Evolutionary conservation across 495 filamentous ascomycete genomes (phyloP).

Genomic region (Friedmanniomyces simplex): DNA sequence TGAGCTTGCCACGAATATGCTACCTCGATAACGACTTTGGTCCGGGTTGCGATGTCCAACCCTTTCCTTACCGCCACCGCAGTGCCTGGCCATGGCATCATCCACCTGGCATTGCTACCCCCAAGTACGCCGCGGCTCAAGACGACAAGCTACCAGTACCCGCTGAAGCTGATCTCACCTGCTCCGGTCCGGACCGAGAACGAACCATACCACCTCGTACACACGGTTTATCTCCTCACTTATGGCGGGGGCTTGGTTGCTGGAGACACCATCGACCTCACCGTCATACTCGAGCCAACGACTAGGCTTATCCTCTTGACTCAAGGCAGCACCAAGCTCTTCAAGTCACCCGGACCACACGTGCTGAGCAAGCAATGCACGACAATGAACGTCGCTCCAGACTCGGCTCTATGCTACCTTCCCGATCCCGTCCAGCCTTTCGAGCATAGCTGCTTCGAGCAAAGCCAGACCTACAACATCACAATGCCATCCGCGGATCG

Average conservation of each 20-base stretch:
- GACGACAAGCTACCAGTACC: slow-evolving; percentile 78
- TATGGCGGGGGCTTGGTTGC: slow-evolving; percentile 91
- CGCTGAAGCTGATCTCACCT: slow-evolving; percentile 79
- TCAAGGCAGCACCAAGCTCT: slow-evolving; percentile 93
- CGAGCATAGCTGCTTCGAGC: slow-evolving; percentile 65
- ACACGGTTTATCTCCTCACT: slow-evolving; percentile 74
- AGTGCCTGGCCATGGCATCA: slow-evolving; percentile 63
- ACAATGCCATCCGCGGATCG: slow-evolving; percentile 14
- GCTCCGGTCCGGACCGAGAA: slow-evolving; percentile 25
- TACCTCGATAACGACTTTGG: slow-evolving; percentile 10
- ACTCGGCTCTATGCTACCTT: slow-evolving; percentile 72
- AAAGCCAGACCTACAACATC: slow-evolving; percentile 66
- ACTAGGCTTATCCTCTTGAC: slow-evolving; percentile 77
- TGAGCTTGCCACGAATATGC: slow-evolving; percentile 1
- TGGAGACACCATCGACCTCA: slow-evolving; percentile 68
- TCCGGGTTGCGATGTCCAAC: slow-evolving; percentile 29
- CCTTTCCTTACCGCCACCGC: slow-evolving; percentile 63
- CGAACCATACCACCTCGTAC: slow-evolving; percentile 40
- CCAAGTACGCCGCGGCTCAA: slow-evolving; percentile 61
- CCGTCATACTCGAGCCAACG: slow-evolving; percentile 48
- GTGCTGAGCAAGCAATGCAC: slow-evolving; percentile 50
- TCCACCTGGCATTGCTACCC: slow-evolving; percentile 62
- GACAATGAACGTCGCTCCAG: slow-evolving; percentile 47
- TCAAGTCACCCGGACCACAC: slow-evolving; percentile 51
- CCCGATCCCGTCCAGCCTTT: slow-evolving; percentile 93